These are phyloP conservation scores for Teunomyces barrocoloradensis DNA, from an alignment of 805 yeast species.

Conservation along the genomic window DNA sequence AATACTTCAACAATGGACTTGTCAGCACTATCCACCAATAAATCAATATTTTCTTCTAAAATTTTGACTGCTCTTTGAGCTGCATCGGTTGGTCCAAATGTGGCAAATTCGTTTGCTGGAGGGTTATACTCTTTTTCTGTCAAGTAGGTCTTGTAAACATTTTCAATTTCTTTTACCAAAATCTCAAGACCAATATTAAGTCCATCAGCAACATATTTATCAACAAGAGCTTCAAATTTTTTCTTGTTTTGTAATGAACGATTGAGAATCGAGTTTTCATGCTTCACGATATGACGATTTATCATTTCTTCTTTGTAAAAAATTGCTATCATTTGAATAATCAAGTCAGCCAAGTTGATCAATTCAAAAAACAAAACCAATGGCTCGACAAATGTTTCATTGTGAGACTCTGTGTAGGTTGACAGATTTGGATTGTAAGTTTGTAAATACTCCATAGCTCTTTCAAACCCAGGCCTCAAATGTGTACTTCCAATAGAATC, in stretches of 20 bases:
- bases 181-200: constrained; percentile 90
- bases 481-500: constrained; percentile 68
- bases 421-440: constrained; percentile 61
- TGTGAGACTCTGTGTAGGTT: constrained; percentile 24
- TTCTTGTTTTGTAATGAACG: constrained; percentile 78
- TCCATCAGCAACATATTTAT: constrained; percentile 89
- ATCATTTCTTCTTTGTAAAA: constrained; percentile 85
- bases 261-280: constrained; percentile 73
- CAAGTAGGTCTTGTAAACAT: constrained; percentile 53
- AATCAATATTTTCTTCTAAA: constrained; percentile 65
- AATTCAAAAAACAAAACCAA: constrained; percentile 83
- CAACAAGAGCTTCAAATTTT: constrained; percentile 75
- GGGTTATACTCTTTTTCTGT: constrained; percentile 65
- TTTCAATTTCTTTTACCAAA: constrained; percentile 75
- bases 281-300: constrained; percentile 55
- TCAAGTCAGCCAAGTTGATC: constrained; percentile 88
- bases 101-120: constrained; percentile 13
- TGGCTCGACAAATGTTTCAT: constrained; percentile 64
- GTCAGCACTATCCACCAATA: constrained; percentile 80
- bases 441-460: constrained; percentile 68
- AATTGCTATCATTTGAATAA: constrained; percentile 87
- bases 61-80: constrained; percentile 62
- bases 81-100: constrained; percentile 52
- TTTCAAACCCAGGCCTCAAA: constrained; percentile 78
- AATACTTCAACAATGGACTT: constrained; percentile 86